phyloP scores from a whole-genome alignment of 2,329 filamentous ascomycete genomes.

The Aspergillus brunneoviolaceus region DNA sequence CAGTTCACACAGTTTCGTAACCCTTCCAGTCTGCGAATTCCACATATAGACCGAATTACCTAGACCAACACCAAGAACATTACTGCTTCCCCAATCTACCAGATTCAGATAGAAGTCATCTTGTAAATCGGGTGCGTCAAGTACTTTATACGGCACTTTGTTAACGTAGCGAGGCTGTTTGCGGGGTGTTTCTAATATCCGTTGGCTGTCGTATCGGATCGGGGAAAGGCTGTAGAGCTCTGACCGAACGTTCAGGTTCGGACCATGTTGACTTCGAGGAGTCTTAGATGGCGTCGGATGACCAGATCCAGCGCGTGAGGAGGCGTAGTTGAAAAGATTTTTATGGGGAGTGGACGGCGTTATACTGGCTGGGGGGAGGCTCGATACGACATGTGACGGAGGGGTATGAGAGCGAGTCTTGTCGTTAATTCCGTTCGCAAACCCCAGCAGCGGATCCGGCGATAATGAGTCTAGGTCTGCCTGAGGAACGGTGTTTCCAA shows the following conservation, averaged over 20 bases:
- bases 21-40: constrained; percentile 87
- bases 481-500: constrained; percentile 86
- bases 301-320: constrained; percentile 70
- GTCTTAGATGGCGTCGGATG: constrained; percentile 87
- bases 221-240: constrained; percentile 96
- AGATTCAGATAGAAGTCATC: constrained; percentile 98
- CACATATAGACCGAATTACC: constrained; percentile 97
- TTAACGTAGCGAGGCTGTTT: constrained; percentile 87
- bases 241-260: constrained; percentile 83
- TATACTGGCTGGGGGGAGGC: constrained; percentile 68
- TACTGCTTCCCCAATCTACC: constrained; percentile 95
- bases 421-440: constrained; percentile 57
- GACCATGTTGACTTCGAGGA: constrained; percentile 80
- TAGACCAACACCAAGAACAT: constrained; percentile 88
- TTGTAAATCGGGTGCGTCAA: constrained; percentile 92
- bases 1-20: constrained; percentile 90
- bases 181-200: constrained; percentile 85
- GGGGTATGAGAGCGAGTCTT: constrained; percentile 77
- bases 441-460: constrained; percentile 52
- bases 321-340: constrained; percentile 92
- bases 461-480: constrained; percentile 64
- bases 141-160: constrained; percentile 96
- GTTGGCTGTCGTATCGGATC: constrained; percentile 87
- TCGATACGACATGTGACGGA: constrained; percentile 64
- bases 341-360: constrained; percentile 96